Evolutionary conservation across 805 yeast species (phyloP).

Genomic region (Debaryomyces hansenii): DNA sequence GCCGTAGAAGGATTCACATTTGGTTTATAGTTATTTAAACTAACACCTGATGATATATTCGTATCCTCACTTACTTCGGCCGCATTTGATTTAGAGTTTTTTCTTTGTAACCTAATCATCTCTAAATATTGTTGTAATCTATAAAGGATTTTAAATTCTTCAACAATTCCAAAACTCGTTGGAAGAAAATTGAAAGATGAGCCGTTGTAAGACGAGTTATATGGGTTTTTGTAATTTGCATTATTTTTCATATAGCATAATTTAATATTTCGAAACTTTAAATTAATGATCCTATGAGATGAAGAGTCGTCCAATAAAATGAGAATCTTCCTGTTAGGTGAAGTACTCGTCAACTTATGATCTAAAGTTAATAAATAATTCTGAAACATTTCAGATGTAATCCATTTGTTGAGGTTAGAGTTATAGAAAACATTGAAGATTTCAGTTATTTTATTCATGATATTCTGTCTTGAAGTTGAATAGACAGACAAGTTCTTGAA

Average conservation of each 20-base stretch:
- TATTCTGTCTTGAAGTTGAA: constrained; percentile 11
- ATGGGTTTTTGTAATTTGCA: constrained; percentile 37
- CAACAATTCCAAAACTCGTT: constrained; percentile 62
- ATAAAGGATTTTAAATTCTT: constrained; percentile 59
- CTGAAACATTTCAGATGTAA: constrained; percentile 61
- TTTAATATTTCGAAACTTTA: constrained; percentile 35
- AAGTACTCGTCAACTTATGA: constrained; percentile 49
- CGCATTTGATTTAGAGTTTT: constrained; percentile 10
- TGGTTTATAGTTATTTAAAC: background rate
- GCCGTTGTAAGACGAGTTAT: constrained; percentile 37
- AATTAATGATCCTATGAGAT: constrained; percentile 54
- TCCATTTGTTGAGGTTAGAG: constrained; percentile 61
- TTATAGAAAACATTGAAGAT: constrained; percentile 55
- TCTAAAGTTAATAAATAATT: constrained; percentile 62
- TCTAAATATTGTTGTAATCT: constrained; percentile 57
- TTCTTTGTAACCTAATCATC: constrained; percentile 37
- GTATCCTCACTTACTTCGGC: background rate
- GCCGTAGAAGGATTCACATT: constrained; percentile 3
- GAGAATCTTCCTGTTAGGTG: constrained; percentile 48
- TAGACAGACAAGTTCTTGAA: constrained; percentile 14
- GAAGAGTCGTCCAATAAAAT: constrained; percentile 62
- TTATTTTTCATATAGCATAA: constrained; percentile 40
- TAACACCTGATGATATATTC: background rate
- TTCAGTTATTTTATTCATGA: constrained; percentile 46
- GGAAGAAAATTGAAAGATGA: constrained; percentile 56